Evolutionary conservation across 176 grass and related monocot species (phyloP), one percentile per base, ranked within the genome.

Genomic region (Phoenix roebelenii): DNA sequence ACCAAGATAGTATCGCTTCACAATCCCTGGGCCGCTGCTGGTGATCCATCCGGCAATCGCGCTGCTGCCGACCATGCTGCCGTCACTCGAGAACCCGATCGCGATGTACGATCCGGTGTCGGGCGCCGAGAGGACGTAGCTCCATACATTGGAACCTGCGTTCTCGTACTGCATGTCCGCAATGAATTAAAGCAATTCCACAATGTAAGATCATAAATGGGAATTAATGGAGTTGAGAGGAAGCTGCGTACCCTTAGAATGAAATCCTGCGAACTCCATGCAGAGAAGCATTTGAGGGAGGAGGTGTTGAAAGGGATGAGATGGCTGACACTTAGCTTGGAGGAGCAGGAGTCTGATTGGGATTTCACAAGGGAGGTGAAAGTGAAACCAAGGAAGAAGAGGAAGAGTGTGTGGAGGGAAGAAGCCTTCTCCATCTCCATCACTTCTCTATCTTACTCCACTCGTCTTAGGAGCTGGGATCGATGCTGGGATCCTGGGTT

Each of bases 1-100:
- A 20, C 54, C 79, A 1, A 98, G 79, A 59, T 80, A 80, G 69
- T 92, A 98, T 79, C 88, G 81, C 69, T 88, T 88, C 17, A 67
- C 81, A 4, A 71, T 59, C 59, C 81, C 81, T 15, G 51, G 71
- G 24, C 84, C 81, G 56, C 62, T 28, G 52, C 16, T 25, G 17
- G 74, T 32, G 7, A 73, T 6, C 93, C 93, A 98, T 15, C 81
- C 93, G 16, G 69, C 81, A 44, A 98, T 72, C 6, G 87, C 93
- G 59, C 72, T 92, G 84, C 87, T 92, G 17, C 93, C 93, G 5
- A 98, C 81, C 93, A 98, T 98, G 16, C n/a, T 16, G 0, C 93
- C 87, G 23, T 98, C 65, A 14, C 70, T 73, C 0, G 93, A 98
- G 81, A 98, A 98, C 5, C 93, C 93, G 0, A 98, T 57, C 0